phyloP scores from a whole-genome alignment of 257 asterid genomes.

The Forsythia viridissima region DNA sequence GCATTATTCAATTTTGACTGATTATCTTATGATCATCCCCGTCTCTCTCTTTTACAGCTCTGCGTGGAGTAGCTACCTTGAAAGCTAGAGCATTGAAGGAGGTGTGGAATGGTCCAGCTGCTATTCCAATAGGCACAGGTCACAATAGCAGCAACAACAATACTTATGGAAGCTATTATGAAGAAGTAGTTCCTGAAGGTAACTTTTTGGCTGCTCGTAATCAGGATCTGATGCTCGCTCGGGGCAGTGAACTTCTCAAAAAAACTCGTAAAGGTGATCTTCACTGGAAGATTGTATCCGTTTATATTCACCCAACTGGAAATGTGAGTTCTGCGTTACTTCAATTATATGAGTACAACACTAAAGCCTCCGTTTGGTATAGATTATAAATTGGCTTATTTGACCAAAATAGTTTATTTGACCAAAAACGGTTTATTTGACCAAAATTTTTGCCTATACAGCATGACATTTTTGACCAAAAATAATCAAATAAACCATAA shows the following conservation, averaged over 20 bases:
- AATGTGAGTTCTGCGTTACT: constrained; percentile 43
- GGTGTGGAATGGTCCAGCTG: constrained; percentile 92
- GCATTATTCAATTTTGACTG: neutral
- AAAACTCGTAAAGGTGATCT: constrained; percentile 77
- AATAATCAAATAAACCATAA: too few relatives aligned
- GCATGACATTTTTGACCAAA: too few relatives aligned
- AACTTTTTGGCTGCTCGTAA: constrained; percentile 84
- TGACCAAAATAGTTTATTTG: too few relatives aligned
- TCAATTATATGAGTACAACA: neutral
- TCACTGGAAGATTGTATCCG: constrained; percentile 86
- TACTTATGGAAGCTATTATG: constrained; percentile 39
- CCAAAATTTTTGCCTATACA: too few relatives aligned
- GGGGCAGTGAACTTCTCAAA: constrained; percentile 90
- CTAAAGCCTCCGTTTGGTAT: too few relatives aligned
- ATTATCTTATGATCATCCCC: neutral
- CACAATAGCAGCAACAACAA: constrained; percentile 39
- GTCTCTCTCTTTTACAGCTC: constrained; percentile 38
- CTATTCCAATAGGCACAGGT: constrained; percentile 54
- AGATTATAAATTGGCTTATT: too few relatives aligned
- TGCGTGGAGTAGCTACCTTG: constrained; percentile 93
- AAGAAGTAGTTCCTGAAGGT: constrained; percentile 71
- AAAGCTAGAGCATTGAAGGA: constrained; percentile 93
- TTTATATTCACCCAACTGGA: constrained; percentile 79
- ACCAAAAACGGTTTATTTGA: too few relatives aligned
- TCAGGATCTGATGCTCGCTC: constrained; percentile 84